These are phyloP conservation scores for Platismatia glauca DNA, from an alignment of 495 filamentous ascomycete species.

Conservation along the genomic window DNA sequence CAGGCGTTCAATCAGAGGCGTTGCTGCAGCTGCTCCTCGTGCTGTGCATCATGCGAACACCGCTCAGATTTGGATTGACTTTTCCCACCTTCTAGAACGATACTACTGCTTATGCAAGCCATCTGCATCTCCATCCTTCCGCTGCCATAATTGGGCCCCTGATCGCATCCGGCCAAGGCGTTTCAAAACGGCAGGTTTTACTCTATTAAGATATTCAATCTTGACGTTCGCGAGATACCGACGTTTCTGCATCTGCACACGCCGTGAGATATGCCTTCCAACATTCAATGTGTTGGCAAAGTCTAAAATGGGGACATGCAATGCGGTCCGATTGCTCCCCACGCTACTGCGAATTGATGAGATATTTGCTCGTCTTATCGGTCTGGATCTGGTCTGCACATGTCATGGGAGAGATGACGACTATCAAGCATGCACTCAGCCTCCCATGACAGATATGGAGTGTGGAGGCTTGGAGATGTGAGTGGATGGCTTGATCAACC, in stretches of 20 bases:
- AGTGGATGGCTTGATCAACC: neutral
- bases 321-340: neutral
- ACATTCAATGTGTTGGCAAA: constrained; percentile 2
- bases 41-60: neutral
- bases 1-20: neutral
- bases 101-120: constrained; percentile 5
- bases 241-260: neutral
- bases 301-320: neutral
- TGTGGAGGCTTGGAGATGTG: neutral
- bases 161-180: neutral
- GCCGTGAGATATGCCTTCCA: neutral
- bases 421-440: constrained; percentile 3
- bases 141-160: constrained; percentile 7
- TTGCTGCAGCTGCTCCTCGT: neutral
- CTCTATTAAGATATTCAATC: neutral
- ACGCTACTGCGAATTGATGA: constrained; percentile 10
- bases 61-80: neutral
- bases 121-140: neutral
- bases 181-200: constrained; percentile 7
- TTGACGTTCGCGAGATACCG: neutral
- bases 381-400: neutral
- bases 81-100: constrained; percentile 8
- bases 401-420: neutral
- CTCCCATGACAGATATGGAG: neutral
- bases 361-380: constrained; percentile 8